Conservation (phyloP, 78 protist species). For the Speleostelium caveatum region DNA sequence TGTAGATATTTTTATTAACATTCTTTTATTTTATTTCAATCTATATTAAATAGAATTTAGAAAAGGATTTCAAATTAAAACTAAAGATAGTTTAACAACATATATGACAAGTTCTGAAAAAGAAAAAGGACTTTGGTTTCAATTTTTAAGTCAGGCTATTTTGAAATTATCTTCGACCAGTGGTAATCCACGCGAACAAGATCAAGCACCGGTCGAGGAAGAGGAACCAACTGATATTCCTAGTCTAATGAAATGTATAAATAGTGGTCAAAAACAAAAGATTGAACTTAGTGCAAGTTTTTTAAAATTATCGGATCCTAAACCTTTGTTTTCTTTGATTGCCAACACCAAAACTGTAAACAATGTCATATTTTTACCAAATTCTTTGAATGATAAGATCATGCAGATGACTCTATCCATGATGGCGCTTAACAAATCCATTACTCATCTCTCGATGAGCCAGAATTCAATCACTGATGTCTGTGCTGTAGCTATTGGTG, state of each 20-base stretch:
- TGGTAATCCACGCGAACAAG: neutral
- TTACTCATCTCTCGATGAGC: conserved; percentile 12
- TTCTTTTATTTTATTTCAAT: neutral
- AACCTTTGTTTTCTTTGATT: conserved; percentile 39
- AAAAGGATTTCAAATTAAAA: conserved; percentile 73
- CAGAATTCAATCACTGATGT: conserved; percentile 24
- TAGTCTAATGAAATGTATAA: neutral
- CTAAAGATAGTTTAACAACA: conserved; percentile 39
- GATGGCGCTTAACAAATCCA: conserved; percentile 18
- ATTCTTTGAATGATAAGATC: conserved; percentile 31
- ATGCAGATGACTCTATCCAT: conserved; percentile 29
- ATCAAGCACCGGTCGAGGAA: conserved; percentile 5
- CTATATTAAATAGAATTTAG: no score
- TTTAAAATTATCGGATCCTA: conserved; percentile 37
- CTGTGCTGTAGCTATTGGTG: conserved; percentile 55
- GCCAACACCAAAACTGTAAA: conserved; percentile 25
- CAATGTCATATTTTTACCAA: conserved; percentile 31
- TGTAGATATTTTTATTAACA: no score
- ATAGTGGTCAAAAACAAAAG: conserved; percentile 35
- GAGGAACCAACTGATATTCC: conserved; percentile 59
- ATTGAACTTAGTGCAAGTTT: conserved; percentile 14
- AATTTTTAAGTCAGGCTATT: conserved; percentile 33
- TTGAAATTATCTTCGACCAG: neutral
- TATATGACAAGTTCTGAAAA: conserved; percentile 65
- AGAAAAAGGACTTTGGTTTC: conserved; percentile 59